Base-by-base conservation (phyloP, 2,329 filamentous ascomycete genomes). In the Penicillium sp. region DNA sequence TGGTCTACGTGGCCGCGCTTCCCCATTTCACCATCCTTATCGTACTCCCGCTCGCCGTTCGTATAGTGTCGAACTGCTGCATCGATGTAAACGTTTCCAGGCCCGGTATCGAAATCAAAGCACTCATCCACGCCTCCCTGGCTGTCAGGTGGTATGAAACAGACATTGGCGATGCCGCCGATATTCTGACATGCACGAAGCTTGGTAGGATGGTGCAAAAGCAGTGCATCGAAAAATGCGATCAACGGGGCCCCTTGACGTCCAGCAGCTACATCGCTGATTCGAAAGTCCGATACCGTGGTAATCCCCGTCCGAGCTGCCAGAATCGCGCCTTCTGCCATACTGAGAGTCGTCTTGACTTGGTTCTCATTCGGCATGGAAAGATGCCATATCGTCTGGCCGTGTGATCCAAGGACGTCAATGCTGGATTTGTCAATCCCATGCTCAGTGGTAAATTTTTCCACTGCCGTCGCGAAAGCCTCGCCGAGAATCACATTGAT, bases 101-200 rank as follows among this genome's bases (percentile, higher is more conserved):
- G 83, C 14, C 83, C 83, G 4, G 81, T 84, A 63, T 84, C 80
- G 58, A 84, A 82, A 63, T 83, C 81, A 62, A 79, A 80, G 56
- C 75, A 77, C 46, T 75, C 72, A 57, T 73, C 68, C 1, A 65
- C 61, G 4, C 63, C 63, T 21, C 63, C 63, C 26, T 66, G 62
- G 11, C 39, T 63, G 4, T 66, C 63, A 1, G 62, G 63, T 14
- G 63, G 61, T 14, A 66, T 60, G 21, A 66, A 85, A 71, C 81
- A 86, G 23, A 87, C 81, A 61, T 84, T 87, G 29, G 81, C 82
- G 44, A 87, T 85, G 35, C 84, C 83, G 50, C 83, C 83, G 53
- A 87, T 86, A 64, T 86, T 86, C 65, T 87, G 82, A 67, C 83
- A 86, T 2, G 81, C 83, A 26, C 85, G 80, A 9, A 85, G 72